Conservation (phyloP, 2,329 filamentous ascomycete species). For the Colletotrichum neosansevieriae region DNA sequence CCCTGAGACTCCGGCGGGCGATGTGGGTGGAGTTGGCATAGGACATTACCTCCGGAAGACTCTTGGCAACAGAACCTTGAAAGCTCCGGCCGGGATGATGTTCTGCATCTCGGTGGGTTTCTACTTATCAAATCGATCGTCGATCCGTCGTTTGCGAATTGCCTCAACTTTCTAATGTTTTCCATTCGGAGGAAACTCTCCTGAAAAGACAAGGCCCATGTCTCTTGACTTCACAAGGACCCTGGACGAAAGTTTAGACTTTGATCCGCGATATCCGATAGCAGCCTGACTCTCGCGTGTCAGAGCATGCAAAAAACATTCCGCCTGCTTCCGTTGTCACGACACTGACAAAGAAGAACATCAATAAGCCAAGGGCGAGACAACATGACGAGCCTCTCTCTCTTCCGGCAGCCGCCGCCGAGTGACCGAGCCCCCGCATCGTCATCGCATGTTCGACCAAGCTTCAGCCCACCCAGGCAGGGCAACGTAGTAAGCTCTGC, state of each 20-base stretch:
- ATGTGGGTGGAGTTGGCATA: neutral
- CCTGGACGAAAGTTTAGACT: neutral
- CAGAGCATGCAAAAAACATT: neutral
- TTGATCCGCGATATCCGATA: conserved; percentile 24
- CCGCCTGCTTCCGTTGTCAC: conserved; percentile 16
- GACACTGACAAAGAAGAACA: neutral
- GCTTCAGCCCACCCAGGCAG: neutral
- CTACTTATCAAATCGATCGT: neutral
- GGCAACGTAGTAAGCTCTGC: conserved; percentile 10
- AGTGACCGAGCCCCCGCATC: neutral
- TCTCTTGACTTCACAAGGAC: neutral
- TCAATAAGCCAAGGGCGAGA: neutral
- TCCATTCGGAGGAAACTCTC: conserved; percentile 29
- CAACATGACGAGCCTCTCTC: neutral
- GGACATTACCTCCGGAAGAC: conserved; percentile 1
- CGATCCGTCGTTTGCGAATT: conserved; percentile 20
- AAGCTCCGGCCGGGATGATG: conserved; percentile 10
- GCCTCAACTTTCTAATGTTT: conserved; percentile 4
- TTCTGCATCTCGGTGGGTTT: neutral
- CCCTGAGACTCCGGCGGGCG: conserved; percentile 1
- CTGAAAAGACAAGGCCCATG: neutral
- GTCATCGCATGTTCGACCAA: neutral
- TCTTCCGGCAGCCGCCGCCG: neutral
- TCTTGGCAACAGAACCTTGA: neutral
- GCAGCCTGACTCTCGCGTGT: conserved; percentile 5